Evolutionary conservation across 495 filamentous ascomycete species (phyloP).

Genomic region (Aspergillus egyptiacus): DNA sequence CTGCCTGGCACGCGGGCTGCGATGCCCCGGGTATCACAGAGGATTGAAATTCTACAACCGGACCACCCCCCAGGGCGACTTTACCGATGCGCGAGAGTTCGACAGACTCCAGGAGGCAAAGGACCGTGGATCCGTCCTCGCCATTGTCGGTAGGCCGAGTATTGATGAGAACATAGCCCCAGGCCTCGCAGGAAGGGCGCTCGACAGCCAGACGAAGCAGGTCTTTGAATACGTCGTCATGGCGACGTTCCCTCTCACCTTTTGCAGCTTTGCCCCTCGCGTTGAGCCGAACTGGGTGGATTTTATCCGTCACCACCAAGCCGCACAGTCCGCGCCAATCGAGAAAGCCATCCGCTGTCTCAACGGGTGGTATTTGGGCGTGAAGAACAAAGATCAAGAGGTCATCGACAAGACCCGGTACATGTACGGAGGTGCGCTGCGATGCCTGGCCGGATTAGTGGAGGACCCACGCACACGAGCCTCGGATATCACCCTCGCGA

Average conservation of each 20-base stretch:
- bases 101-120: not conserved
- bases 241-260: slow-evolving; percentile 15
- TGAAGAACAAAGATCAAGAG: slow-evolving; percentile 12
- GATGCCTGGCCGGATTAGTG: slow-evolving; percentile 8
- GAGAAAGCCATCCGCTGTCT: slow-evolving; percentile 17
- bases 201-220: slow-evolving; percentile 18
- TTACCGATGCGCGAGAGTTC: slow-evolving; percentile 2
- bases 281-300: slow-evolving; percentile 22
- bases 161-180: slow-evolving; percentile 21
- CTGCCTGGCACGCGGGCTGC: slow-evolving; percentile 22
- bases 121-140: not conserved
- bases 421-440: slow-evolving; percentile 22
- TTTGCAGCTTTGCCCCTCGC: slow-evolving; percentile 12
- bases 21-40: slow-evolving; percentile 30
- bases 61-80: not conserved
- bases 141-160: not conserved
- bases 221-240: slow-evolving; percentile 22
- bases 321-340: slow-evolving; percentile 1
- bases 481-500: slow-evolving; percentile 22
- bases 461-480: slow-evolving; percentile 11
- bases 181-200: slow-evolving; percentile 9
- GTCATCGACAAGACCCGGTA: slow-evolving; percentile 17
- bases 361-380: slow-evolving; percentile 17
- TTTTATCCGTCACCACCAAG: slow-evolving; percentile 13
- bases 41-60: slow-evolving; percentile 20